These are phyloP conservation scores for Nicotiana sylvestris DNA, from an alignment of 257 asterid genomes.

Conservation along the genomic window DNA sequence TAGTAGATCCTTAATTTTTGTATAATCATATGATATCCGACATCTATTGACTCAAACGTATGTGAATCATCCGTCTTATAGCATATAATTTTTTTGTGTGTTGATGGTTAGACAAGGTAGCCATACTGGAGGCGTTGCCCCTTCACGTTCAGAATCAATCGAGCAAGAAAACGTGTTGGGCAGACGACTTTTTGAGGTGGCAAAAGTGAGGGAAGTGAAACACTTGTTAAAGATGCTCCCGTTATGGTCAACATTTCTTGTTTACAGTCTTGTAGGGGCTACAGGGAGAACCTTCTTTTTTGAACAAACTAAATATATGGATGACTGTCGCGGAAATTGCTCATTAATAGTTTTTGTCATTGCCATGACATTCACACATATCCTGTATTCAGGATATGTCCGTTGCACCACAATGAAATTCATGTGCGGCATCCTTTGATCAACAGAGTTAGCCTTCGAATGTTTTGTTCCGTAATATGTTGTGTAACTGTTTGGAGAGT, in stretches of 20 bases:
- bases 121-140: background rate
- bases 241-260: slow-evolving; percentile 11
- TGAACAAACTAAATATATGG: slow-evolving; percentile 6
- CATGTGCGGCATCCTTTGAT: background rate
- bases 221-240: slow-evolving; percentile 6
- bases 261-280: slow-evolving; percentile 10
- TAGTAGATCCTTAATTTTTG: too few relatives aligned
- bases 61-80: too few relatives aligned
- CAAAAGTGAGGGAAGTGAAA: slow-evolving; percentile 10
- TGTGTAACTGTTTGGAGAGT: slow-evolving; percentile 9
- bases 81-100: background rate
- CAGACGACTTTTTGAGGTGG: background rate
- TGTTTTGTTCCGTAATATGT: background rate
- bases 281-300: slow-evolving; percentile 15
- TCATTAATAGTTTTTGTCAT: background rate
- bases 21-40: background rate
- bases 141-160: background rate
- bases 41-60: background rate
- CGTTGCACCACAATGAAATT: background rate
- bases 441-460: slow-evolving; percentile 4
- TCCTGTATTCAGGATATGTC: background rate
- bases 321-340: background rate
- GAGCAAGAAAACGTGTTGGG: background rate
- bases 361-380: background rate
- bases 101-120: slow-evolving; percentile 19